phyloP scores from a whole-genome alignment of 192 early-diverging fungal species.

The Backusella macrospora region DNA sequence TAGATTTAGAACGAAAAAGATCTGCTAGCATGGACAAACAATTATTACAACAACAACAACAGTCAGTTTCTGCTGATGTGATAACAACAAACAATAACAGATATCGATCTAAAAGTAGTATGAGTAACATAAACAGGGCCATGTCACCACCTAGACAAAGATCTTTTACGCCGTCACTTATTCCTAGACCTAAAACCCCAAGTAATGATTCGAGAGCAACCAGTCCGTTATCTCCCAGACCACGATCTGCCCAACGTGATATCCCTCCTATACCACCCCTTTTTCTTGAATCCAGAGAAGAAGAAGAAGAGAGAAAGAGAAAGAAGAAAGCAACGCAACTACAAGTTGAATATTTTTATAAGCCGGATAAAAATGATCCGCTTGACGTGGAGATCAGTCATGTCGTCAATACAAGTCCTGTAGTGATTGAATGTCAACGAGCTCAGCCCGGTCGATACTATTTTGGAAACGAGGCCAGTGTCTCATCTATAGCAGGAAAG shows the following conservation, averaged over 20 bases:
- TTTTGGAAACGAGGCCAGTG: conserved; percentile 50
- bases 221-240: conserved; percentile 11
- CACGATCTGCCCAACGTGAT: neutral
- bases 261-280: neutral
- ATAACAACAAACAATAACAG: conserved; percentile 23
- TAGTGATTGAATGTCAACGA: conserved; percentile 52
- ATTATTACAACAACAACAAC: conserved; percentile 19
- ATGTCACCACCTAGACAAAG: conserved; percentile 22
- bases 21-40: conserved; percentile 19
- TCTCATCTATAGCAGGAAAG: conserved; percentile 40
- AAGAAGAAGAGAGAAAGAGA: too few species aligned
- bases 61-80: conserved; percentile 2
- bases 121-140: conserved; percentile 5
- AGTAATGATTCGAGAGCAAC: neutral
- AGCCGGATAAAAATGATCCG: conserved; percentile 45
- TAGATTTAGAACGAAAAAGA: conserved; percentile 4
- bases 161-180: conserved; percentile 40
- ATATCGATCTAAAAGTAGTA: conserved; percentile 33
- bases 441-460: conserved; percentile 46
- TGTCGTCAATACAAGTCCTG: conserved; percentile 53
- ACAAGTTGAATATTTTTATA: conserved; percentile 32
- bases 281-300: neutral
- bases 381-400: conserved; percentile 58
- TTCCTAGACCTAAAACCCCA: conserved; percentile 42
- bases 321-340: neutral